Base-by-base conservation (phyloP, 1,139 yeast species). In the Diutina neorugosa region DNA sequence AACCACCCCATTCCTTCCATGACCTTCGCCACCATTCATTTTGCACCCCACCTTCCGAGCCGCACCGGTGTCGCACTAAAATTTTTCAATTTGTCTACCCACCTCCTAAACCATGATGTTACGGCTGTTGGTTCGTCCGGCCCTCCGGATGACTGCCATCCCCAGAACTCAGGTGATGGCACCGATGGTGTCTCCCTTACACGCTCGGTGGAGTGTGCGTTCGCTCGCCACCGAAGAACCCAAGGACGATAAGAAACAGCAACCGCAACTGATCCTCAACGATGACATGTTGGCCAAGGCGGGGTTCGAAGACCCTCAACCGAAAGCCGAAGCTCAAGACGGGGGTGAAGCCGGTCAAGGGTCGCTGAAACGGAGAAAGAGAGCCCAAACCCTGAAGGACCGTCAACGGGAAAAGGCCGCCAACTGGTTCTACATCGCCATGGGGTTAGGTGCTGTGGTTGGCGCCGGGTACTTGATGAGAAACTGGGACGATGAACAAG, bases 271-370 rank as follows among this genome's bases (percentile, higher is more conserved):
- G 27, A 78, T 90, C 61, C 74, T 90, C 58, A 83, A 86, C 47
- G 96, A 90, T 57, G 96, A 90, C 63, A 62, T 90, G 62, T 75
- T 90, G 58, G 84, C 86, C 34, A 81, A 83, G 63, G 96, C 96
- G 9, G 96, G 96, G 48, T 81, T 90, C 57, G 95, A 74, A 52
- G 76, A 71, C 51, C 59, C 58, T 25, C 54, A 56, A 49, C 54
- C 58, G 3, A 56, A 60, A 34, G 57, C 57, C 14, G 53, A 55
- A 7, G 55, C 53, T 52, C 63, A 57, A 18, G 56, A 52, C 47
- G 60, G 57, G 19, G 64, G 55, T 53, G 55, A 52, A 21, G 51
- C 20, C 53, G 12, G 11, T 16, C 23, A 19, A 44, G 40, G 20
- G 31, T 51, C 25, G 43, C 55, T 63, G 55, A 63, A 70, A 61